phyloP scores from a whole-genome alignment of 139 green algal species.

The Coelastrella sp. region DNA sequence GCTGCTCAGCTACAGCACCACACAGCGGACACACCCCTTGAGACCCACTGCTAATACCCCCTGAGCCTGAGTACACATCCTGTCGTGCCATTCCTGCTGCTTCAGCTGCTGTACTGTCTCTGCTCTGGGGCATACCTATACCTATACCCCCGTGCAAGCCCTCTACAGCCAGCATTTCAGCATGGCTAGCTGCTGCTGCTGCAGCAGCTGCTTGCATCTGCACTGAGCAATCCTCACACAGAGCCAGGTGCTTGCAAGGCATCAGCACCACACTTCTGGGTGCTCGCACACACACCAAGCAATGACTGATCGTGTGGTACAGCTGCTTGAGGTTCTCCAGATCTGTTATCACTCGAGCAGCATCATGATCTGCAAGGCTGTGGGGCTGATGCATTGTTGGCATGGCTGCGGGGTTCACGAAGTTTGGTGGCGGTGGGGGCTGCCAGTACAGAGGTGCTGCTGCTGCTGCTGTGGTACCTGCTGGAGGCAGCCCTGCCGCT shows the following conservation, averaged over 20 bases:
- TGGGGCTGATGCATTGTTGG: neutral
- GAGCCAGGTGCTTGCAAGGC: constrained; percentile 28
- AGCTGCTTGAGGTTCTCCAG: neutral
- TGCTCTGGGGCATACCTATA: too few species aligned
- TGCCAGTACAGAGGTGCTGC: neutral
- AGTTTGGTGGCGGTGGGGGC: too few species aligned
- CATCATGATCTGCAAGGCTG: neutral
- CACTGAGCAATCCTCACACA: constrained; percentile 3
- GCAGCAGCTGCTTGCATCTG: neutral
- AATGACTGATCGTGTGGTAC: constrained; percentile 14
- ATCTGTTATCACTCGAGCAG: neutral
- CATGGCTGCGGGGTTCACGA: too few species aligned
- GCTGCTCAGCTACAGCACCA: neutral
- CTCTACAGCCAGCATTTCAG: too few species aligned
- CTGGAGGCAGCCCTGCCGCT: neutral
- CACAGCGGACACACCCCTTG: neutral
- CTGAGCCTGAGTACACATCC: neutral
- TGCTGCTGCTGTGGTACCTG: neutral
- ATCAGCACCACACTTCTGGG: constrained; percentile 14
- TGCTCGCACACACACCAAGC: neutral
- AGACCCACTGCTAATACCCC: neutral
- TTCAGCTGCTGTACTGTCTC: neutral
- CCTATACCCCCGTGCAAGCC: too few species aligned
- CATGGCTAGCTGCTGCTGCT: neutral
- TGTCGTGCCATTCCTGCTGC: neutral